phyloP scores from a whole-genome alignment of 345 rosid species.

The Salix koriyanagi region DNA sequence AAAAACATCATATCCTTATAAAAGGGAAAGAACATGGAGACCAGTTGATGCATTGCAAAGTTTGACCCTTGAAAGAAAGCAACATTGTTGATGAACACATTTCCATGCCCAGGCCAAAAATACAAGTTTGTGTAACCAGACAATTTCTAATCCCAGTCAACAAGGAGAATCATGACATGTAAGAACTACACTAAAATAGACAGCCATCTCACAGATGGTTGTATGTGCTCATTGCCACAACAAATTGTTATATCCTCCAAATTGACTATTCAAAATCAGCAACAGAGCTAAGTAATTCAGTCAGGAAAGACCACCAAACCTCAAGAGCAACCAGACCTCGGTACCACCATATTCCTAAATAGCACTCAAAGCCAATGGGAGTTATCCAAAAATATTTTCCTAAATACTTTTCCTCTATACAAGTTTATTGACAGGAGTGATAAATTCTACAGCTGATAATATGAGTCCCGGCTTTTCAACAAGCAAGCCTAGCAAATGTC shows the following conservation, averaged over 20 bases:
- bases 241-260: background rate
- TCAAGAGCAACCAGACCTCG: background rate
- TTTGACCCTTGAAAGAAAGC: background rate
- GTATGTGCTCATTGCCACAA: background rate
- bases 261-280: background rate
- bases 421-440: background rate
- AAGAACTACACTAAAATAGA: background rate
- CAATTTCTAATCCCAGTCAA: background rate
- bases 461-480: background rate
- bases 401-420: background rate
- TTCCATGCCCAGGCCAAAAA: background rate
- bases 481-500: background rate
- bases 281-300: background rate
- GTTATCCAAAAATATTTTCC: background rate
- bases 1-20: background rate
- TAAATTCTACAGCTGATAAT: background rate
- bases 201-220: background rate
- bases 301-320: background rate
- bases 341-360: background rate
- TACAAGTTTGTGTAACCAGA: background rate
- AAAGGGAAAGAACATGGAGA: background rate
- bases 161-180: conserved; percentile 3
- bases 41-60: background rate
- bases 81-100: background rate
- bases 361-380: background rate